phyloP scores from a whole-genome alignment of 2,329 filamentous ascomycete genomes.

The Lasiodiplodia gonubiensis region DNA sequence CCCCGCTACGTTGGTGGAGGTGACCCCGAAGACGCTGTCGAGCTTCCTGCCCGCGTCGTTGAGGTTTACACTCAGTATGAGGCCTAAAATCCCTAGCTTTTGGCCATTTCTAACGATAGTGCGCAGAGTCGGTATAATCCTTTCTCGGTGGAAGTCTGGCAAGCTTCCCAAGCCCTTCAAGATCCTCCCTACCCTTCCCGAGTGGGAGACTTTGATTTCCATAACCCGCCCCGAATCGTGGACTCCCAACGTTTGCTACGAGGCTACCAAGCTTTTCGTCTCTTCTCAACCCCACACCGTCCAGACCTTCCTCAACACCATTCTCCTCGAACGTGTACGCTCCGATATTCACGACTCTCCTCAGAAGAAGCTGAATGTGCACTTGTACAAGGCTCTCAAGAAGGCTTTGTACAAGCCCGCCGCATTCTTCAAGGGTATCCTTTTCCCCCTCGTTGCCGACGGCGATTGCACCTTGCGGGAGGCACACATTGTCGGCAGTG shows the following conservation, averaged over 20 bases:
- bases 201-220: conserved; percentile 87
- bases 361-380: conserved; percentile 86
- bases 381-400: conserved; percentile 92
- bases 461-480: conserved; percentile 92
- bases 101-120: conserved; percentile 11
- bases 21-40: conserved; percentile 76
- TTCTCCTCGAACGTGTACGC: conserved; percentile 87
- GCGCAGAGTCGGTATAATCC: conserved; percentile 76
- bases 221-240: conserved; percentile 81
- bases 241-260: conserved; percentile 83
- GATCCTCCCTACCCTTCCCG: conserved; percentile 87
- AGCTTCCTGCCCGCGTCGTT: conserved; percentile 87
- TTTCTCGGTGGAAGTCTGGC: conserved; percentile 94
- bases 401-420: conserved; percentile 92
- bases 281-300: conserved; percentile 80
- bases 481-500: conserved; percentile 87
- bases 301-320: conserved; percentile 83
- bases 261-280: conserved; percentile 90
- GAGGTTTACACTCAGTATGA: conserved; percentile 87
- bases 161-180: conserved; percentile 98
- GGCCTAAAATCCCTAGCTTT: background rate
- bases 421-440: conserved; percentile 94
- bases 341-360: conserved; percentile 86
- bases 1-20: conserved; percentile 55
- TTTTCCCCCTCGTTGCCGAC: conserved; percentile 85